Evolutionary conservation across 2,329 filamentous ascomycete genomes (phyloP).

Genomic region (Claviceps citrina): DNA sequence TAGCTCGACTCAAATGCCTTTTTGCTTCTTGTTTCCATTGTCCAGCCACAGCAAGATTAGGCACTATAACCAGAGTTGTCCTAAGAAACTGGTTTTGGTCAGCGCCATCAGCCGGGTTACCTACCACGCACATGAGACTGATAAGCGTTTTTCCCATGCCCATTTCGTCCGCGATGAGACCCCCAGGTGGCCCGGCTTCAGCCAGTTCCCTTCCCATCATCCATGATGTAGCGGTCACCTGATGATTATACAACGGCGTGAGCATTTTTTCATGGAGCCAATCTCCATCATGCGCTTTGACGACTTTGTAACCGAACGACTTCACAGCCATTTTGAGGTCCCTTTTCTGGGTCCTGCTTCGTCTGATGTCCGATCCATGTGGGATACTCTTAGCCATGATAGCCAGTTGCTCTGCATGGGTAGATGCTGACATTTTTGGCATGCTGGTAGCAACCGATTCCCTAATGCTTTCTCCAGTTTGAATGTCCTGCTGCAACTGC

Average conservation of each 20-base stretch:
- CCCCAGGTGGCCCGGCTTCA: slow-evolving; percentile 33
- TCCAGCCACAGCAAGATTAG: slow-evolving; percentile 8
- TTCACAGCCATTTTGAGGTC: not conserved
- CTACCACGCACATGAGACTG: slow-evolving; percentile 57
- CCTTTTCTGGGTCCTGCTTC: not conserved
- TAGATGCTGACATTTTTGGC: not conserved
- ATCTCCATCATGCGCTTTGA: not conserved
- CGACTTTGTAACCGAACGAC: not conserved
- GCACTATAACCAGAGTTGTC: slow-evolving; percentile 19
- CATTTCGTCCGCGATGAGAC: slow-evolving; percentile 46
- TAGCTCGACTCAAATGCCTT: slow-evolving; percentile 10
- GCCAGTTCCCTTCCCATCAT: slow-evolving; percentile 37
- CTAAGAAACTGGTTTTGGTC: slow-evolving; percentile 21
- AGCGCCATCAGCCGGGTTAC: slow-evolving; percentile 30
- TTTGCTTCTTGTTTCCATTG: slow-evolving; percentile 18
- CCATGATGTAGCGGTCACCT: slow-evolving; percentile 35
- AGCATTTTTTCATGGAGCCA: not conserved
- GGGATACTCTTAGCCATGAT: not conserved
- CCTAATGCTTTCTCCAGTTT: not conserved
- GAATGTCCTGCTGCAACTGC: not conserved
- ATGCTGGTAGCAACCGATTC: not conserved
- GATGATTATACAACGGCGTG: slow-evolving; percentile 21
- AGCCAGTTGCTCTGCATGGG: not conserved
- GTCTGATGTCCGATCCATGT: not conserved
- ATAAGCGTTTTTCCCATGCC: slow-evolving; percentile 58